Evolutionary conservation across 148 eudicot genomes (phyloP), one percentile per base, ranked within the genome.

Genomic region (Gaultheria prostrata): DNA sequence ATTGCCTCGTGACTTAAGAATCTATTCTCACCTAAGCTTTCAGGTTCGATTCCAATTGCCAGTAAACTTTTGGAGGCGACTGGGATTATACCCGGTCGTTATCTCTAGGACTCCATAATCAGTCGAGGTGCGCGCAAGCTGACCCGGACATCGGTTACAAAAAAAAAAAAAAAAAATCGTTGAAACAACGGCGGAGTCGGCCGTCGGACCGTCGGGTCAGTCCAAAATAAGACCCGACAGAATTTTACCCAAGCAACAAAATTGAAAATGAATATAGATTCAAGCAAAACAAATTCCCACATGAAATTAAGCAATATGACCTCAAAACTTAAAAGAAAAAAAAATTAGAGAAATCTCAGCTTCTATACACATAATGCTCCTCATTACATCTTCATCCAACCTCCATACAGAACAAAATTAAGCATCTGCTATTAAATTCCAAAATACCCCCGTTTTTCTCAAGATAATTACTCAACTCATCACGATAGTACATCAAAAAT

Each of bases 371-470:
- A 81, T 70, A 76, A 84, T 57, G 50, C 71, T 54, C 73, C 8
- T 8, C 65, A 57, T 39, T 39, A 39, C 20, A 67, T 65, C 81
- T 83, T 83, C 80, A 82, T 78, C 67, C 70, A 21, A 45, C 8
- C 59, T 65, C 24, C 35, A 75, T 28, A 20, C n/a, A 83, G 51
- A 33, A 80, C 8, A 24, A 53, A 78, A 74, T 48, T 4, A 56
- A 30, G 76, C 74, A 57, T 73, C 39, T n/a, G 57, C 30, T 81
- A 39, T 67, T 18, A 56, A 85, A 2, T 84, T 89, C 98, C 98
- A 93, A 89, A 92, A 95, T 92, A 92, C 93, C 92, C 91, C 91
- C 93, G 92, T 86, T 93, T 95, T 93, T 79, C 93, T 89, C 94
- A 82, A 76, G 30, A 84, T 4, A 69, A 75, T 83, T 82, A 85